Conservation (phyloP, 371 early-diverging fungal genomes). For the Blastocladiella emersonii region DNA sequence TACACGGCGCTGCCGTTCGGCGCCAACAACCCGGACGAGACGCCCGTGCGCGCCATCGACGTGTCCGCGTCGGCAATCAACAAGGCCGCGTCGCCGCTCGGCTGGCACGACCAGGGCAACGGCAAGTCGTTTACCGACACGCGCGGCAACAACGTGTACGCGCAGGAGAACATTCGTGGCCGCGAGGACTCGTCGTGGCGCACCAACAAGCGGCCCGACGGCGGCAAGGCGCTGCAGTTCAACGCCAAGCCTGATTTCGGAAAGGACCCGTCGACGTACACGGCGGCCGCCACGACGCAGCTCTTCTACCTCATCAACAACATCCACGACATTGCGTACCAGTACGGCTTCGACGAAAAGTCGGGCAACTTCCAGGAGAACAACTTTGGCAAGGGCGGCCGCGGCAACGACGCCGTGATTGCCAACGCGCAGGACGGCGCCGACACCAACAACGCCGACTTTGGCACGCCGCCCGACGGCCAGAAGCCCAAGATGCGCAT, state of each 20-base stretch:
- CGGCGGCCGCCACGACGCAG: neutral
- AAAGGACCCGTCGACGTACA: neutral
- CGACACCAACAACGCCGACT: constrained; percentile 21
- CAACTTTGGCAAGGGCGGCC: constrained; percentile 24
- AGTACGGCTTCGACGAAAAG: constrained; percentile 85
- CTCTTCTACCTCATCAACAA: constrained; percentile 5
- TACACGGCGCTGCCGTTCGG: constrained; percentile 9
- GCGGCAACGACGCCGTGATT: constrained; percentile 9
- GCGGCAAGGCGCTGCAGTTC: neutral
- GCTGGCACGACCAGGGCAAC: constrained; percentile 16
- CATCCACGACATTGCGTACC: constrained; percentile 69
- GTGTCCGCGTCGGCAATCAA: no score
- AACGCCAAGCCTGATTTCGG: neutral
- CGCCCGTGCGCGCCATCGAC: neutral
- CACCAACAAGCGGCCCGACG: neutral
- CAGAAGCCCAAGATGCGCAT: neutral
- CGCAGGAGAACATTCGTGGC: constrained; percentile 15
- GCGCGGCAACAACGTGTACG: constrained; percentile 19
- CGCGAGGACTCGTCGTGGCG: neutral
- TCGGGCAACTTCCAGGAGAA: constrained; percentile 32
- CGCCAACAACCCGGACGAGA: neutral
- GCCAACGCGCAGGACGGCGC: constrained; percentile 20
- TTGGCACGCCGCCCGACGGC: constrained; percentile 23
- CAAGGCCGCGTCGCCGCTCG: constrained; percentile 17
- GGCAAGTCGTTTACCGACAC: constrained; percentile 1